Evolutionary conservation across 2,329 filamentous ascomycete genomes (phyloP), one percentile per base, ranked within the genome.

Genomic region (Mycosphaerelloides madeirae): DNA sequence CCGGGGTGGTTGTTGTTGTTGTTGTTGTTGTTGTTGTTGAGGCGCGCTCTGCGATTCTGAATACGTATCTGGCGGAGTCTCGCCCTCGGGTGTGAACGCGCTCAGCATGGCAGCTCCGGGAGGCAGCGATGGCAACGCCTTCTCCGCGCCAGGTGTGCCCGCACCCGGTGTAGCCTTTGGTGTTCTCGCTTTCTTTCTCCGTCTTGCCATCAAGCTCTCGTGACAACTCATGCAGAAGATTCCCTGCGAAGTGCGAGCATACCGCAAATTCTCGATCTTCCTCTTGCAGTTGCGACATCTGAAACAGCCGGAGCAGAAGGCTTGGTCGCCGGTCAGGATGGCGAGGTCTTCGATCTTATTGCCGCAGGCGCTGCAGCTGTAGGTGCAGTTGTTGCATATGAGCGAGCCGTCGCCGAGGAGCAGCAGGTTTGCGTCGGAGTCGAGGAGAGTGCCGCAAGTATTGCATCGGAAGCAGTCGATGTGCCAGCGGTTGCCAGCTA

Each of bases 181-280:
- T 40, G 50, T 55, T 66, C 87, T 89, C 31, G 84, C 83, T 66
- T 87, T 89, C 71, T 97, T 96, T 61, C 88, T 80, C 53, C 91
- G 79, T 52, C 91, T 78, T 38, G 91, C 88, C 89, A 97, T 97
- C 41, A 98, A 71, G 20, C 88, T 93, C 68, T 98, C 93, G 64
- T 98, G 93, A 65, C 93, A 98, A 62, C 84, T 89, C 93, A 98
- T 98, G 72, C 93, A 98, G 65, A 98, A 97, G 58, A 98, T 98
- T 49, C 93, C 93, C 68, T 97, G 93, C 6, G 91, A 96, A 1
- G 93, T 98, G 62, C 93, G 83, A 43, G 93, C 93, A 80, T 97
- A 98, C 65, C 91, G 84, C 53, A 98, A 76, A 65, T 98, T 98
- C 69, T 98, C 93, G 49, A 98, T 98, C 74, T 96, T 96, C 65